Evolutionary conservation across 1,139 yeast genomes (phyloP).

Genomic region (Groenewaldozyma sp.): DNA sequence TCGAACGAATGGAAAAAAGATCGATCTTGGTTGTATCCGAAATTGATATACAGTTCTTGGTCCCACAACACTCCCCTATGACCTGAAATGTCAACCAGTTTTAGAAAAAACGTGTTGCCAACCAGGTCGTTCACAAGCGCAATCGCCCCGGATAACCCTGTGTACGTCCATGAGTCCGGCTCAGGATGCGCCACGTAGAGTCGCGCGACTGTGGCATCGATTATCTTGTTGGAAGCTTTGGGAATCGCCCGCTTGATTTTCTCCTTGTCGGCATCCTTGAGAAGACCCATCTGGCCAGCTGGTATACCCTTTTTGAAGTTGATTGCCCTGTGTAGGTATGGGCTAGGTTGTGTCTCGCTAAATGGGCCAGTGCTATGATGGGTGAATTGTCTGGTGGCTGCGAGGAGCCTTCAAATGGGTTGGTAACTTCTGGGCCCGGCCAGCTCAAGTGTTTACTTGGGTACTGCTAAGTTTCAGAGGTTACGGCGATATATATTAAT

Average conservation of each 20-base stretch:
- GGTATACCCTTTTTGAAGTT: too few relatives aligned
- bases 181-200: slow-evolving; percentile 86
- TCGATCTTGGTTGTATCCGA: slow-evolving; percentile 86
- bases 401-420: too few relatives aligned
- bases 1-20: slow-evolving; percentile 93
- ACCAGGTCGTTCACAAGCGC: slow-evolving; percentile 84
- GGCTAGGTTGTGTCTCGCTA: too few relatives aligned
- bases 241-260: slow-evolving; percentile 83
- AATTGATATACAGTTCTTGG: slow-evolving; percentile 83
- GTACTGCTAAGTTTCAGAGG: too few relatives aligned
- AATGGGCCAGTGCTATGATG: too few relatives aligned
- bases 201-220: slow-evolving; percentile 87
- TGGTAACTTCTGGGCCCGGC: too few relatives aligned
- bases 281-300: slow-evolving; percentile 25
- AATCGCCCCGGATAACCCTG: slow-evolving; percentile 84
- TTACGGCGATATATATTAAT: too few relatives aligned
- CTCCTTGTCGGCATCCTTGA: slow-evolving; percentile 70
- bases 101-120: slow-evolving; percentile 87
- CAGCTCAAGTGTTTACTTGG: too few relatives aligned
- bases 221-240: slow-evolving; percentile 74
- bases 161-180: slow-evolving; percentile 70
- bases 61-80: slow-evolving; percentile 91
- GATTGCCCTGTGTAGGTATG: too few relatives aligned
- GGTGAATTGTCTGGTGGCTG: too few relatives aligned
- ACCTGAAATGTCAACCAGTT: slow-evolving; percentile 63